Percentiles rank a stretch among this genome's conserved stretches.
phyloP scores from a whole-genome alignment of 805 yeast genomes.

The Wickerhamiella australiensis region DNA sequence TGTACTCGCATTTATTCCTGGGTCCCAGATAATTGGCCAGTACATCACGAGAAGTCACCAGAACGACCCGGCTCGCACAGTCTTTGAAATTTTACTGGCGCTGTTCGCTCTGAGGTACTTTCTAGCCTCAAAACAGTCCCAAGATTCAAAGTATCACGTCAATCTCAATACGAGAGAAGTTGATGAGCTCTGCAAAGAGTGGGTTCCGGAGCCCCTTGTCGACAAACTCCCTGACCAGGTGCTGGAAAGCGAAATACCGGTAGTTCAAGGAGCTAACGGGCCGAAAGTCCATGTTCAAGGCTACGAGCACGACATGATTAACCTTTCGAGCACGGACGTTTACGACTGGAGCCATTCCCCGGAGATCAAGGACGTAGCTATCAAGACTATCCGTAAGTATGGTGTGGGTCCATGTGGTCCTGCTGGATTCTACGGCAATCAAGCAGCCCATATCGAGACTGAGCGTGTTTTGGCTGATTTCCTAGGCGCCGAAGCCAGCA shows the following conservation, averaged over 20 bases:
- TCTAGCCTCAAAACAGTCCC: conserved; percentile 62
- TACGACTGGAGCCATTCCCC: conserved; percentile 45
- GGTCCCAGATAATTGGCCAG: conserved; percentile 33
- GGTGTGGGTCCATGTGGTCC: conserved; percentile 99
- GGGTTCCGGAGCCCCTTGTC: conserved; percentile 84
- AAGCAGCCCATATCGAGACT: conserved; percentile 72
- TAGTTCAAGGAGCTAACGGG: conserved; percentile 44
- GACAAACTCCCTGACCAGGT: conserved; percentile 46
- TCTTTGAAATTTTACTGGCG: conserved; percentile 64
- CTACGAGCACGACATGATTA: conserved; percentile 36
- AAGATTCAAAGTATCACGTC: conserved; percentile 58
- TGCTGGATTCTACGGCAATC: conserved; percentile 93
- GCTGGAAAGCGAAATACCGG: conserved; percentile 54
- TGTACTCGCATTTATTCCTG: conserved; percentile 27
- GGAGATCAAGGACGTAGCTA: conserved; percentile 41
- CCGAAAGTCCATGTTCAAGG: conserved; percentile 27
- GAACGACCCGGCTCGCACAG: conserved; percentile 83
- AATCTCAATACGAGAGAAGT: conserved; percentile 43
- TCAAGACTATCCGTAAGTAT: conserved; percentile 45
- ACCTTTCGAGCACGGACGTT: conserved; percentile 63
- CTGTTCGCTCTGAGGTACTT: conserved; percentile 79
- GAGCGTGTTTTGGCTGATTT: conserved; percentile 65
- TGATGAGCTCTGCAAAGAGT: conserved; percentile 73
- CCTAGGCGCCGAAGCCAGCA: conserved; percentile 65
- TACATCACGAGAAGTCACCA: conserved; percentile 80